Evolutionary conservation across 2,329 filamentous ascomycete species (phyloP).

Genomic region (Beauveria varroae): DNA sequence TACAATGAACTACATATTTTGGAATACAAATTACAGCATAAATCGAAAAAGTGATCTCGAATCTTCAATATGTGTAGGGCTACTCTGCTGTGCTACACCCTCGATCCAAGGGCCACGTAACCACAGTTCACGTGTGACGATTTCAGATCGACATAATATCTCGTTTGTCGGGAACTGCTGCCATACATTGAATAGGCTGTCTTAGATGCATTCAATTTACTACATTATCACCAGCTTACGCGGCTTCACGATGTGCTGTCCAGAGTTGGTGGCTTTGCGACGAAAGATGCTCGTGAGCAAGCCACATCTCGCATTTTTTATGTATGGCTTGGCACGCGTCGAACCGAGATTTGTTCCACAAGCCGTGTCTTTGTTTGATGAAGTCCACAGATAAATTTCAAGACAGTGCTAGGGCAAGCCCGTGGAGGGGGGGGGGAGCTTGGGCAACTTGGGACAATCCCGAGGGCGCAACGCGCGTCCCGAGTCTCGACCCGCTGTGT

Average conservation of each 20-base stretch:
- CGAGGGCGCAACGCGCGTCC: slow-evolving; percentile 6
- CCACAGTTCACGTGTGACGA: not conserved
- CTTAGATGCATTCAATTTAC: not conserved
- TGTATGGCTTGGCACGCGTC: not conserved
- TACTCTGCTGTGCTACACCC: no score
- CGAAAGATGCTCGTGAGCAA: not conserved
- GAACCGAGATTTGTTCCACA: not conserved
- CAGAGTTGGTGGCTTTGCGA: not conserved
- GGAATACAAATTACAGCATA: slow-evolving; percentile 2
- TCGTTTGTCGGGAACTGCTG: not conserved
- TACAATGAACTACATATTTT: slow-evolving; percentile 8
- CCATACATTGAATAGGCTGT: not conserved
- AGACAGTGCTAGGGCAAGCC: not conserved
- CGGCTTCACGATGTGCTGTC: not conserved
- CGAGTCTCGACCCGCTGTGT: slow-evolving; percentile 6
- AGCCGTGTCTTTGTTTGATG: not conserved
- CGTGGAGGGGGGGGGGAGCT: not conserved
- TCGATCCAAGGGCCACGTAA: not conserved
- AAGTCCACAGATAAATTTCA: not conserved
- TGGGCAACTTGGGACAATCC: not conserved
- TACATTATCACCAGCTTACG: not conserved
- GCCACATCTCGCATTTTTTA: not conserved
- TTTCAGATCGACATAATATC: not conserved
- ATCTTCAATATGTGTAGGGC: not conserved
- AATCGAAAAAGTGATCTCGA: not conserved